Evolutionary conservation across 306 rosid genomes (phyloP).

Genomic region (Cicer pinnatifidum): DNA sequence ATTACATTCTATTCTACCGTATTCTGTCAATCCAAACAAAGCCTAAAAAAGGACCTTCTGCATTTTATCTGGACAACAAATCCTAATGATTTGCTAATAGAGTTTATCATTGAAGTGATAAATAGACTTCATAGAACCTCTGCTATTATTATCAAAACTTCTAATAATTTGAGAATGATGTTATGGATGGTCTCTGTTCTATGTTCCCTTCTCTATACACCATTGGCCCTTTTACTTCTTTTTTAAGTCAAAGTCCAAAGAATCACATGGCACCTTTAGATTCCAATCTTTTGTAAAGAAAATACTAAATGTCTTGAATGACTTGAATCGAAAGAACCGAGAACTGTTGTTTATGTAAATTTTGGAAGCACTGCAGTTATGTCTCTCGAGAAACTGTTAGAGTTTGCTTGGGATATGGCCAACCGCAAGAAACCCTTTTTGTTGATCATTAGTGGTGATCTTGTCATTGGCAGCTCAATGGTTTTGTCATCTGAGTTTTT

Average conservation of each 20-base stretch:
- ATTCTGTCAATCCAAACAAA: no score
- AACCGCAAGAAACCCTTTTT: constrained; percentile 2
- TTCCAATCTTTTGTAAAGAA: not conserved
- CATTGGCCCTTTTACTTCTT: constrained; percentile 8
- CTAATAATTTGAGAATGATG: constrained; percentile 4
- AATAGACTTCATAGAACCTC: not conserved
- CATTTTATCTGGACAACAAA: not conserved
- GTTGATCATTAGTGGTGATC: constrained; percentile 10
- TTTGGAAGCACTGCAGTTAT: not conserved
- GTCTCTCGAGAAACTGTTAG: not conserved
- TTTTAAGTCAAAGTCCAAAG: not conserved
- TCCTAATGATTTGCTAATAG: constrained; percentile 3
- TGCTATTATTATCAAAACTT: not conserved
- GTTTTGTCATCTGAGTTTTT: not conserved
- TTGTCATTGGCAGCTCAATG: not conserved
- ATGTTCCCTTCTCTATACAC: constrained; percentile 18
- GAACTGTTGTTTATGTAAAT: not conserved
- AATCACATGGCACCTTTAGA: not conserved
- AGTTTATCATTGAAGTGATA: not conserved
- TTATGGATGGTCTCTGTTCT: not conserved
- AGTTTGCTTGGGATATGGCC: constrained; percentile 14
- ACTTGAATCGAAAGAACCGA: not conserved
- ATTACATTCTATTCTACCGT: no score
- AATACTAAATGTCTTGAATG: not conserved
- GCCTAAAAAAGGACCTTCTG: not conserved